Conservation (phyloP, 768 basidiomycete genomes). For the Coprinopsis marcescibilis region DNA sequence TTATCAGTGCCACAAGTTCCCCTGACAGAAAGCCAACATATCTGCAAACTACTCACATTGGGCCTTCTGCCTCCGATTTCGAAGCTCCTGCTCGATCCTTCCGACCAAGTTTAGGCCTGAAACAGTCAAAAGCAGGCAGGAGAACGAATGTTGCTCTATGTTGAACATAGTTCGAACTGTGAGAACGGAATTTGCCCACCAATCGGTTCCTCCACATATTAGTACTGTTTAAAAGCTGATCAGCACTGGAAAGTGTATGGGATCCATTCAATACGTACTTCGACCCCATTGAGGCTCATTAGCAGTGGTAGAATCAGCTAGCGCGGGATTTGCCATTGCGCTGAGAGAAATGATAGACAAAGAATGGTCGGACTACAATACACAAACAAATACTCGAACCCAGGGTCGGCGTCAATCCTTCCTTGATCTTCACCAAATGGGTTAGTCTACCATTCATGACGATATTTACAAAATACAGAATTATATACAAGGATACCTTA, state of each 20-base stretch:
- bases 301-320: slow-evolving; percentile 11
- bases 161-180: slow-evolving; percentile 14
- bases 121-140: slow-evolving; percentile 9
- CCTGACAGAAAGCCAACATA: not conserved
- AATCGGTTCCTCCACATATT: slow-evolving; percentile 84
- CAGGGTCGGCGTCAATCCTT: slow-evolving; percentile 7
- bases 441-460: not conserved
- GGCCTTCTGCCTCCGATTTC: slow-evolving; percentile 36
- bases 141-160: not conserved
- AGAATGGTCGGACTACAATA: slow-evolving; percentile 2
- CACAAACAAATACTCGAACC: slow-evolving; percentile 13
- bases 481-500: not conserved
- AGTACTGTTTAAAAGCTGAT: slow-evolving; percentile 43
- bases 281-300: slow-evolving; percentile 40
- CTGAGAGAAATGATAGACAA: slow-evolving; percentile 7
- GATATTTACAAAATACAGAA: not conserved
- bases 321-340: slow-evolving; percentile 11
- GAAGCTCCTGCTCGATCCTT: slow-evolving; percentile 57
- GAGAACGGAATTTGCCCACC: slow-evolving; percentile 47
- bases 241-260: slow-evolving; percentile 11
- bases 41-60: slow-evolving; percentile 26
- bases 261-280: slow-evolving; percentile 21
- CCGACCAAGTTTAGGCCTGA: slow-evolving; percentile 70
- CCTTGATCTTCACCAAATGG: slow-evolving; percentile 2
- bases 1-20: no score